These are phyloP conservation scores for Peziza echinospora DNA, from an alignment of 495 filamentous ascomycete genomes.

Conservation along the genomic window DNA sequence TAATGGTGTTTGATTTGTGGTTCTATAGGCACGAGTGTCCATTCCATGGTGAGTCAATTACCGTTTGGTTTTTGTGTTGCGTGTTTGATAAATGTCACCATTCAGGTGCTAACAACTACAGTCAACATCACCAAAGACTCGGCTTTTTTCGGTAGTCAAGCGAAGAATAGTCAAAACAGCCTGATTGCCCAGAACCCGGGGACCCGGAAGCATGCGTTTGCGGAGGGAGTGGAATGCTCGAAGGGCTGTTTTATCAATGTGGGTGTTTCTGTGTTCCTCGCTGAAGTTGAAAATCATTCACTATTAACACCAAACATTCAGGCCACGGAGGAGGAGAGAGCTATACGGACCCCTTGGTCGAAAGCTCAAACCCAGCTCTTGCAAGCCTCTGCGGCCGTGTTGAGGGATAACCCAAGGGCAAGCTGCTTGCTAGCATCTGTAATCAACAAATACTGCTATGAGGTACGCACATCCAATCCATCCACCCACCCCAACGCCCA, in stretches of 20 bases:
- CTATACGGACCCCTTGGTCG: slow-evolving; percentile 5
- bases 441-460: slow-evolving; percentile 14
- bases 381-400: slow-evolving; percentile 8
- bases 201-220: not conserved
- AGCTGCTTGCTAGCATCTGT: slow-evolving; percentile 12
- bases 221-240: slow-evolving; percentile 7
- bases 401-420: slow-evolving; percentile 14
- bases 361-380: slow-evolving; percentile 10
- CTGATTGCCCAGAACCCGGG: no score
- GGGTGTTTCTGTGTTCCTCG: not conserved
- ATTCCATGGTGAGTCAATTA: slow-evolving; percentile 13
- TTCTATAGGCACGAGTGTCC: slow-evolving; percentile 20
- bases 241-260: slow-evolving; percentile 13
- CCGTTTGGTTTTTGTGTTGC: not conserved
- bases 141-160: not conserved
- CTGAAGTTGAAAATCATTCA: no score
- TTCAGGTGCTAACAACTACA: not conserved
- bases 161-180: no score
- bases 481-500: no score
- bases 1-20: no score
- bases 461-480: slow-evolving; percentile 8
- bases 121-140: not conserved
- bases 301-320: no score
- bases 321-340: not conserved
- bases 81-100: not conserved